These are phyloP conservation scores for Russula virescens DNA, from an alignment of 768 basidiomycete genomes.

Conservation along the genomic window DNA sequence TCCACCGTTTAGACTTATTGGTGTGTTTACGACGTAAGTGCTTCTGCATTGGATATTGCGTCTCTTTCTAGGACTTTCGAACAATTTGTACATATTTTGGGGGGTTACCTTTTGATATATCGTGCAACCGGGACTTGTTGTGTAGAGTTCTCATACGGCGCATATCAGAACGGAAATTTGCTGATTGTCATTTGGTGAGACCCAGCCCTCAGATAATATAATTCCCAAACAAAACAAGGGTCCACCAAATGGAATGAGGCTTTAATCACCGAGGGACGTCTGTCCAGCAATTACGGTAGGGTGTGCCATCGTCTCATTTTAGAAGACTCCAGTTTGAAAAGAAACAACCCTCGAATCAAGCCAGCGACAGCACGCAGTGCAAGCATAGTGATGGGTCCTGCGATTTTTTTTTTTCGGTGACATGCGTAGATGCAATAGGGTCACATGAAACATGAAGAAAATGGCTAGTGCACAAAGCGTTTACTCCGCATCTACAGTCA, in stretches of 20 bases:
- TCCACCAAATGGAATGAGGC: neutral
- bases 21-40: slow-evolving; percentile 72
- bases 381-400: neutral
- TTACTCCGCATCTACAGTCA: slow-evolving; percentile 77
- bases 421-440: slow-evolving; percentile 1
- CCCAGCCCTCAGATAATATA: neutral
- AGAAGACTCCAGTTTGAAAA: neutral
- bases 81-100: neutral
- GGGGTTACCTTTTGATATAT: neutral
- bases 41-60: neutral
- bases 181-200: neutral
- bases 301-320: neutral
- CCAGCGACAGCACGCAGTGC: neutral
- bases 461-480: slow-evolving; percentile 9
- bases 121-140: neutral
- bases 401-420: neutral
- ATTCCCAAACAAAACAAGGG: neutral
- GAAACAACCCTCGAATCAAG: neutral
- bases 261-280: no score
- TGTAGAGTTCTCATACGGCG: neutral
- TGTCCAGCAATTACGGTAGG: neutral
- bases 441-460: neutral
- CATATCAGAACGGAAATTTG: neutral
- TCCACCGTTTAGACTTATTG: slow-evolving; percentile 84
- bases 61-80: neutral